phyloP scores from a whole-genome alignment of 2,329 filamentous ascomycete genomes.

The Malbranchea cinnamomea region DNA sequence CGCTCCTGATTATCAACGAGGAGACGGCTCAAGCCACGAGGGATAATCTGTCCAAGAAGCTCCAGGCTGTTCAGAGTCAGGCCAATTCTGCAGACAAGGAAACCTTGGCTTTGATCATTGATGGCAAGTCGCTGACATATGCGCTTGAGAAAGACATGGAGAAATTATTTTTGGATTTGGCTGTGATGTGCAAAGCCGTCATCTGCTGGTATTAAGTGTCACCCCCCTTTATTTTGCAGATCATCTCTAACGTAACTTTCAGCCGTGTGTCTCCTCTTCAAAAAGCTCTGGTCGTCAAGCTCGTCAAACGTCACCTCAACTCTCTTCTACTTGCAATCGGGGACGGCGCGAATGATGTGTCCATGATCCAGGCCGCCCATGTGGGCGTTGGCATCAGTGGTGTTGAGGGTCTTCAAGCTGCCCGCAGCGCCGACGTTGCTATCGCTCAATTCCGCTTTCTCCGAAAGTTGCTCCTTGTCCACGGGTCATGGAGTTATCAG shows the following conservation, averaged over 20 bases:
- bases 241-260: conserved; percentile 6
- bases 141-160: conserved; percentile 89
- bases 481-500: conserved; percentile 96
- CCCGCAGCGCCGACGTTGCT: conserved; percentile 84
- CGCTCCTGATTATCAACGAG: conserved; percentile 89
- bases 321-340: conserved; percentile 89
- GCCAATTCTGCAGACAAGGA: conserved; percentile 50
- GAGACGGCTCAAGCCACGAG: conserved; percentile 63
- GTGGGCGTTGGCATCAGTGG: conserved; percentile 97
- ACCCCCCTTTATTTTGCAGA: not conserved
- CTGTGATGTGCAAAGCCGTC: conserved; percentile 94
- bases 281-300: conserved; percentile 93
- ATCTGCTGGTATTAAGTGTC: conserved; percentile 53
- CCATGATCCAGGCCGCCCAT: conserved; percentile 98
- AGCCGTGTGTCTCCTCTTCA: conserved; percentile 93
- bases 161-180: conserved; percentile 82
- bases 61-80: conserved; percentile 78
- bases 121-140: conserved; percentile 87
- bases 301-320: conserved; percentile 89
- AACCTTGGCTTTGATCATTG: conserved; percentile 78
- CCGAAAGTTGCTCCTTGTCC: conserved; percentile 83
- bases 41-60: conserved; percentile 84
- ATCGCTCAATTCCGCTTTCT: conserved; percentile 94
- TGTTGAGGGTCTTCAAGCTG: conserved; percentile 90
- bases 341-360: conserved; percentile 97